Evolutionary conservation across 768 basidiomycete genomes (phyloP).

Genomic region (Mycena albidolilacea): DNA sequence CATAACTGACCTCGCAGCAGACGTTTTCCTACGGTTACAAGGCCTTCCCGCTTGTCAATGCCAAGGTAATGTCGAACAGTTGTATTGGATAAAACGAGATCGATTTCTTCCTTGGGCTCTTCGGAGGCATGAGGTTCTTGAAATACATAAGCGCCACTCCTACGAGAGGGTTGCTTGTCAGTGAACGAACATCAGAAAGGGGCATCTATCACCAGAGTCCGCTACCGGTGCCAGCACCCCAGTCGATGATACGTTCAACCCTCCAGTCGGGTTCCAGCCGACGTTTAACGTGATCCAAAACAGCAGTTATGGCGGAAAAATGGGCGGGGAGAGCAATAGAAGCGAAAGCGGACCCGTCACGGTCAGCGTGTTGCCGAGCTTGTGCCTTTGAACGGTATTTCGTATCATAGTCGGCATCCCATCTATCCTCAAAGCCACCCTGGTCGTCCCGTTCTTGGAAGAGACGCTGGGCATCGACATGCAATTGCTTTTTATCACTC

Average conservation of each 20-base stretch:
- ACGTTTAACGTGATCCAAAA: conserved; percentile 75
- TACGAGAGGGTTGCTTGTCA: conserved; percentile 28
- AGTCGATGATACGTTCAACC: conserved; percentile 79
- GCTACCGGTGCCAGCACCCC: conserved; percentile 88
- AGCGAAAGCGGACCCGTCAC: conserved; percentile 89
- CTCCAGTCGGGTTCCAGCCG: conserved; percentile 76
- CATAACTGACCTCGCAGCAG: conserved; percentile 66
- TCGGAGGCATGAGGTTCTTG: conserved; percentile 53
- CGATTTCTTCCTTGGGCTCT: conserved; percentile 45
- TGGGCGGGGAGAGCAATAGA: conserved; percentile 89
- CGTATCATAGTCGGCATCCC: conserved; percentile 70
- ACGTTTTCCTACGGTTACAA: conserved; percentile 76
- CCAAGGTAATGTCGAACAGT: conserved; percentile 76
- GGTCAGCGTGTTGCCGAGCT: conserved; percentile 68
- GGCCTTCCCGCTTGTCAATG: conserved; percentile 83
- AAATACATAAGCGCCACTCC: conserved; percentile 79
- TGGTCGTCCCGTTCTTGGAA: conserved; percentile 61
- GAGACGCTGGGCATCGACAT: conserved; percentile 80
- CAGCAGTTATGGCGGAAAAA: conserved; percentile 85
- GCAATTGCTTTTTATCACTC: conserved; percentile 75
- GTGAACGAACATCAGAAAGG: conserved; percentile 5
- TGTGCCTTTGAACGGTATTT: conserved; percentile 75
- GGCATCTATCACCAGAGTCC: conserved; percentile 78
- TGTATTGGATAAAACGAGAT: conserved; percentile 61
- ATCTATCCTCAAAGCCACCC: conserved; percentile 53